Percentiles rank a stretch among this genome's conserved stretches.
Evolutionary conservation across 345 rosid genomes (phyloP).

Genomic region (Crucihimalaya himalaica): DNA sequence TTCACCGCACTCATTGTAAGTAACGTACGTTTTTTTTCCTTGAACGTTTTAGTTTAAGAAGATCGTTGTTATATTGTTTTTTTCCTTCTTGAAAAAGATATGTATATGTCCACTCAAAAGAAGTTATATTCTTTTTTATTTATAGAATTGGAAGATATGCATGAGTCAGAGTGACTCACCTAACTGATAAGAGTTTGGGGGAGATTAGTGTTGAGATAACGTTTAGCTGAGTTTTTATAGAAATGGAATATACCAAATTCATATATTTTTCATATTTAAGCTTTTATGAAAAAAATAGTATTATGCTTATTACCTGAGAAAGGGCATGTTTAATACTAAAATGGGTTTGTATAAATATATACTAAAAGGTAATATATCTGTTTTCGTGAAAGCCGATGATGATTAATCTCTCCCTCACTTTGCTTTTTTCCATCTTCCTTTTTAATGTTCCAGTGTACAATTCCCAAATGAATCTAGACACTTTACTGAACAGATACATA

Average conservation of each 20-base stretch:
- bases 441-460: not conserved
- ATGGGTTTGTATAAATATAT: not conserved
- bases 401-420: not conserved
- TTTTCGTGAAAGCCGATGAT: too few relatives aligned
- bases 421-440: not conserved
- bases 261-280: too few relatives aligned
- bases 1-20: slow-evolving; percentile 60
- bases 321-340: not conserved
- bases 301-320: not conserved
- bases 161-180: slow-evolving; percentile 44
- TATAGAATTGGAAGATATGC: slow-evolving; percentile 9
- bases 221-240: not conserved
- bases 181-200: slow-evolving; percentile 9
- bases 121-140: not conserved
- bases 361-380: too few relatives aligned
- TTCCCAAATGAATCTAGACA: not conserved
- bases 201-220: not conserved
- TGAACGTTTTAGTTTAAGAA: slow-evolving; percentile 9
- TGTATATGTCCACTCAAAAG: not conserved
- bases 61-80: slow-evolving; percentile 8
- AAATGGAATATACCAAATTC: not conserved
- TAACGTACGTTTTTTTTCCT: not conserved
- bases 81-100: not conserved
- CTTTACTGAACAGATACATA: not conserved
- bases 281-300: not conserved